Evolutionary conservation across 2,329 filamentous ascomycete genomes (phyloP), one percentile per base, ranked within the genome.

Genomic region (Sordariomycetes sp.): DNA sequence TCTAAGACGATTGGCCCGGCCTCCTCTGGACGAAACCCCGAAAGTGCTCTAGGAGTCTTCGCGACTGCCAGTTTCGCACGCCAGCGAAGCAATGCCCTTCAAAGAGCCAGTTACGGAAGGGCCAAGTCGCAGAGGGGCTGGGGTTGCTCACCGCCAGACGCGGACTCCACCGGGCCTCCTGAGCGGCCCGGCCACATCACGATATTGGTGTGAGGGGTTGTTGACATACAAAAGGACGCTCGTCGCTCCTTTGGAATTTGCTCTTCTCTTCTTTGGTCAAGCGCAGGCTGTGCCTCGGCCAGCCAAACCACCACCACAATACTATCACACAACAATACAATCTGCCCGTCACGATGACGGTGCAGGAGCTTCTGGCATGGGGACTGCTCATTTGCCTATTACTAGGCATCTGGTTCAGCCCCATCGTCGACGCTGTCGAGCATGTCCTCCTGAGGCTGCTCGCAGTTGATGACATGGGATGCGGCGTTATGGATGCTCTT

Each of bases 1-100:
- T 29, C 33, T 30, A 29, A 24, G 17, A 35, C 33, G 12, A 35
- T 35, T 35, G 33, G 33, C 25, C 33, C 33, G 23, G 25, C 33
- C 33, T 34, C 14, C 33, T 30, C n/a, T n/a, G n/a, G n/a, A n/a
- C n/a, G n/a, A n/a, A n/a, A n/a, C n/a, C n/a, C n/a, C n/a, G n/a
- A n/a, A n/a, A n/a, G n/a, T n/a, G n/a, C n/a, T n/a, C n/a, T n/a
- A n/a, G n/a, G n/a, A n/a, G n/a, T n/a, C n/a, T n/a, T n/a, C n/a
- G n/a, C n/a, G n/a, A n/a, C n/a, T n/a, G n/a, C n/a, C n/a, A n/a
- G n/a, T n/a, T n/a, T n/a, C n/a, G n/a, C n/a, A n/a, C n/a, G 31
- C 18, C 31, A 33, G 21, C 31, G 26, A 15, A 33, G 31, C 20
- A 20, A 25, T 16, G 31, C 31, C 31, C 31, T 33, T 7, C 11